phyloP scores from a whole-genome alignment of 345 rosid genomes.

The Salix exigua region DNA sequence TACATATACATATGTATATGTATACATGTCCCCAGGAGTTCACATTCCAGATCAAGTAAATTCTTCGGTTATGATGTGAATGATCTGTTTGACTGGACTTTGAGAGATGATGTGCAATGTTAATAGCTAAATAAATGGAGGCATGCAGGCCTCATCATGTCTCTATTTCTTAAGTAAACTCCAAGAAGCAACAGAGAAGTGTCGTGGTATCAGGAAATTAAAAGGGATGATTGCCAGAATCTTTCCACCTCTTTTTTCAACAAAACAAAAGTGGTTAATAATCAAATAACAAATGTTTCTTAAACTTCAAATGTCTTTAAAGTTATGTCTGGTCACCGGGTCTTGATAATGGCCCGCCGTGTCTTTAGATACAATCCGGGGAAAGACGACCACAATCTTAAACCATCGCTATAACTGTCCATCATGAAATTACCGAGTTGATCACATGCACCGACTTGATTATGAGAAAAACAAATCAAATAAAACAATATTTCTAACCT shows the following conservation, averaged over 20 bases:
- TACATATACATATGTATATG: too few species aligned
- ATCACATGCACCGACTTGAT: too few species aligned
- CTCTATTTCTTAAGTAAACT: neutral
- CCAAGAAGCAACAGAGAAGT: neutral
- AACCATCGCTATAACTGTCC: too few species aligned
- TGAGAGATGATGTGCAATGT: neutral
- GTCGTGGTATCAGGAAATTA: neutral
- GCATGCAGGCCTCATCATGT: neutral
- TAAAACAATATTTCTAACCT: too few species aligned
- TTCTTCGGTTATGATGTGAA: too few species aligned
- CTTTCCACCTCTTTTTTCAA: neutral
- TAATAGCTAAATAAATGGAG: neutral
- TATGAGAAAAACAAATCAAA: too few species aligned
- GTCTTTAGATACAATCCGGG: neutral
- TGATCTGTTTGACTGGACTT: too few species aligned
- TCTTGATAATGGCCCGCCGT: neutral
- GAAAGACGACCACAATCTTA: too few species aligned
- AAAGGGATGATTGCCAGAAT: neutral
- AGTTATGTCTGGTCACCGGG: neutral
- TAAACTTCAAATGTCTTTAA: neutral
- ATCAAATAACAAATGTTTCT: neutral
- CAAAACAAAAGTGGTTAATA: neutral
- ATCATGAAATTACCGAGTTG: too few species aligned
- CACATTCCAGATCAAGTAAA: too few species aligned
- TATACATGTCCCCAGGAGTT: too few species aligned